These are phyloP conservation scores for Lecanicillium sp. DNA, from an alignment of 2,329 filamentous ascomycete genomes.

Conservation along the genomic window DNA sequence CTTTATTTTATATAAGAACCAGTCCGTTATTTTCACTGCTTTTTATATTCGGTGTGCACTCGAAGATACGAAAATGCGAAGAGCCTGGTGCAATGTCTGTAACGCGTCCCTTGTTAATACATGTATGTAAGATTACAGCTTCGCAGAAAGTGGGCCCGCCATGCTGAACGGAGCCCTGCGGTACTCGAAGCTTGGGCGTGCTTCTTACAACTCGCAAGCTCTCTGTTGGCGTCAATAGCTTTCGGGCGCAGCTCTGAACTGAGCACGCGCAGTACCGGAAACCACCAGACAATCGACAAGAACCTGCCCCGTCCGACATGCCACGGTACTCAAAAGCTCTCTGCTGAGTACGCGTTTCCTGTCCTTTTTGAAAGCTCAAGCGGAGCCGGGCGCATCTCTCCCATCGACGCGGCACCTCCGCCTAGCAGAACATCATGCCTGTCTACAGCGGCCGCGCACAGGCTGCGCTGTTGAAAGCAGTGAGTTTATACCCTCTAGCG, in stretches of 20 bases:
- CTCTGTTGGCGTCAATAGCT: background rate
- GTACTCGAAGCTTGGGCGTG: background rate
- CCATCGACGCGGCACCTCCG: background rate
- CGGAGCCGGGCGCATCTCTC: background rate
- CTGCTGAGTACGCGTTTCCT: background rate
- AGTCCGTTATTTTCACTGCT: no score
- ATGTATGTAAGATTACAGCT: conserved; percentile 7
- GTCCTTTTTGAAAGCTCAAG: background rate
- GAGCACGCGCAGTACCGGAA: background rate
- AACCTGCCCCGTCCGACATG: background rate
- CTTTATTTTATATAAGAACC: no score
- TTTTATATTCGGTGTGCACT: no score
- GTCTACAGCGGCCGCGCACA: conserved; percentile 38
- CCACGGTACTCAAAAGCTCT: background rate
- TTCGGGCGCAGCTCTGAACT: background rate
- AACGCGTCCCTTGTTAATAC: background rate
- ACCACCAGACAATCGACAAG: background rate
- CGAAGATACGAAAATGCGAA: background rate
- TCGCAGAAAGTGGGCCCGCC: conserved; percentile 5
- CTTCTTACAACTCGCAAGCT: conserved; percentile 4
- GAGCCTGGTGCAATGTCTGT: background rate
- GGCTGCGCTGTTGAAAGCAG: conserved; percentile 52
- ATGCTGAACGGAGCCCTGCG: background rate
- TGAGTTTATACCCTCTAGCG: conserved; percentile 26
- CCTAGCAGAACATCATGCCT: conserved; percentile 27